These are phyloP conservation scores for Eucalyptus shirleyi DNA, from an alignment of 345 rosid species.

Conservation along the genomic window DNA sequence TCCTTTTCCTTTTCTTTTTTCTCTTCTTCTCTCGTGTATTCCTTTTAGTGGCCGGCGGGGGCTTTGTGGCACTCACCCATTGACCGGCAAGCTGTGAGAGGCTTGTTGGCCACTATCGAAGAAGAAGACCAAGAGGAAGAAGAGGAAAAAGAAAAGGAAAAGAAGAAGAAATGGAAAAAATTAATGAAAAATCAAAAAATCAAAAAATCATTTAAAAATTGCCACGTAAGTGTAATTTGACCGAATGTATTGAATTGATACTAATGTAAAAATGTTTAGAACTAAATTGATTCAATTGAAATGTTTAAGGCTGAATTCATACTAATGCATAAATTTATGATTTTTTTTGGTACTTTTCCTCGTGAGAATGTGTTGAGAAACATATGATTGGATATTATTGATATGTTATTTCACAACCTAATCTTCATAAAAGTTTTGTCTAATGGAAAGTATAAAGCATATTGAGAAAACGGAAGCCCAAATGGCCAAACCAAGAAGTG, in stretches of 20 bases:
- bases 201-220: too few species aligned
- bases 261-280: rapidly evolving
- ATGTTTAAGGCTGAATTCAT: rapidly evolving
- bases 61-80: too few species aligned
- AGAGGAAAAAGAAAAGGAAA: too few species aligned
- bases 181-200: too few species aligned
- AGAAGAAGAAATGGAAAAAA: too few species aligned
- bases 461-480: neutral
- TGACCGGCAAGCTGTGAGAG: rapidly evolving
- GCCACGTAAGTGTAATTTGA: rapidly evolving
- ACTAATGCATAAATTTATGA: too few species aligned
- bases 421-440: neutral
- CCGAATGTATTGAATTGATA: rapidly evolving
- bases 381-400: neutral
- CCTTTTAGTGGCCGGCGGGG: rapidly evolving
- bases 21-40: too few species aligned
- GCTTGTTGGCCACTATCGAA: too few species aligned
- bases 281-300: rapidly evolving
- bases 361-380: neutral
- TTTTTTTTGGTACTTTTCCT: too few species aligned
- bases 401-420: neutral
- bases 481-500: neutral
- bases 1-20: too few species aligned
- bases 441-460: neutral
- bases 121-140: too few species aligned